These are phyloP conservation scores for Pholiota molesta DNA, from an alignment of 768 basidiomycete genomes.

Conservation along the genomic window DNA sequence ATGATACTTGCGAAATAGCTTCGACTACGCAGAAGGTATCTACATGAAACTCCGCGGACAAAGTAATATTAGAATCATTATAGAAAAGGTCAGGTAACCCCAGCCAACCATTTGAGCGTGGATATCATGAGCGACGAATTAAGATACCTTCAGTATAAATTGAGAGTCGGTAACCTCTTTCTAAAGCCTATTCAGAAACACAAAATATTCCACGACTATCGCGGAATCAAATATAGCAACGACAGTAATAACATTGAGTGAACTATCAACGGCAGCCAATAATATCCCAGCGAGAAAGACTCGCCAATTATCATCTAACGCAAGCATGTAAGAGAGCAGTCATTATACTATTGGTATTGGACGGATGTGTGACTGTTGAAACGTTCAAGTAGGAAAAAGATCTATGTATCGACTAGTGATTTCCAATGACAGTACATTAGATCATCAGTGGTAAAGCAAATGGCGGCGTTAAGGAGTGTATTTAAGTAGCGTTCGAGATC, in stretches of 20 bases:
- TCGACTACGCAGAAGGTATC: background rate
- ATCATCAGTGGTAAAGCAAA: too few species aligned
- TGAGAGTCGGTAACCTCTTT: background rate
- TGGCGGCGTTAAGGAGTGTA: too few species aligned
- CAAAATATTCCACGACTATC: background rate
- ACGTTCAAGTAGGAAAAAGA: too few species aligned
- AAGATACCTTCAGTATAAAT: background rate
- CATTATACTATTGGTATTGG: too few species aligned
- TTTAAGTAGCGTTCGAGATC: too few species aligned
- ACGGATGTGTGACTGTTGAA: too few species aligned
- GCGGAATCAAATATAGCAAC: background rate
- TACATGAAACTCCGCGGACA: background rate
- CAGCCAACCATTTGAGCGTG: background rate
- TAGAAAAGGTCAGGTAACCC: background rate
- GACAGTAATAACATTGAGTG: background rate
- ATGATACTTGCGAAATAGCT: background rate
- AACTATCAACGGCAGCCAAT: background rate
- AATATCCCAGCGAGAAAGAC: background rate
- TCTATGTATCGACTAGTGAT: too few species aligned
- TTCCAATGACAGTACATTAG: too few species aligned
- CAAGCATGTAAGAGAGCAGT: too few species aligned
- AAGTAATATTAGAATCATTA: background rate
- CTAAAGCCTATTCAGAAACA: background rate
- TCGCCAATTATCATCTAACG: too few species aligned
- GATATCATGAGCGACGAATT: background rate